Evolutionary conservation across 2,329 filamentous ascomycete species (phyloP), one percentile per base, ranked within the genome.

Genomic region (Sclerotinia borealis): DNA sequence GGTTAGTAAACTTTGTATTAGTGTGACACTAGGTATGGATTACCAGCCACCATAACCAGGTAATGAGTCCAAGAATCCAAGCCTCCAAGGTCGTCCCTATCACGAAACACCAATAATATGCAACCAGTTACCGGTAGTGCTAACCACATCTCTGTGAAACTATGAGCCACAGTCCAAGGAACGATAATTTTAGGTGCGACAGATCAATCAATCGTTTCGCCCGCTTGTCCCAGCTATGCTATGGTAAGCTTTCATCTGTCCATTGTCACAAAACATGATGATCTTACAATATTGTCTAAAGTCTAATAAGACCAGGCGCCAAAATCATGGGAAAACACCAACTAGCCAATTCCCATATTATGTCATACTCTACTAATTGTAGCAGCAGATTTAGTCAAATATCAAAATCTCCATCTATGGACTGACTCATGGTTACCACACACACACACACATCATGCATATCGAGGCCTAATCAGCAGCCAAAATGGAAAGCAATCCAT

Each of bases 101-200:
- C 25, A 56, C 52, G 37, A 61, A 54, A 61, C 49, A 55, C 39
- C 59, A 61, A 61, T 61, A 22, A 54, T 41, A 39, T 61, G 59
- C 36, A 54, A 13, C 47, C 4, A n/a, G n/a, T n/a, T n/a, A 61
- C 22, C 29, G 34, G 29, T 27, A 43, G 31, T 3, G 27, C 11
- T n/a, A 47, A 55, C 36, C 13, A 19, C 49, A 29, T 47, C 49
- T 55, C 47, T 37, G 49, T 61, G 59, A 61, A 56, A 61, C 59
- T 61, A 55, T 43, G 39, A 61, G 59, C 49, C 59, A 61, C 59
- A 61, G 34, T 55, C 39, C n/a, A 22, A 49, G 27, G 29, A 51
- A 51, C 34, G 19, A 51, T 49, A 59, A 49, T 60, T 29, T 51
- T 39, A 55, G 39, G 34, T 61, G 29, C 49, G 43, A 55, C 41